Base-by-base conservation (phyloP, 306 rosid genomes). In the Ormosia semicastrata region DNA sequence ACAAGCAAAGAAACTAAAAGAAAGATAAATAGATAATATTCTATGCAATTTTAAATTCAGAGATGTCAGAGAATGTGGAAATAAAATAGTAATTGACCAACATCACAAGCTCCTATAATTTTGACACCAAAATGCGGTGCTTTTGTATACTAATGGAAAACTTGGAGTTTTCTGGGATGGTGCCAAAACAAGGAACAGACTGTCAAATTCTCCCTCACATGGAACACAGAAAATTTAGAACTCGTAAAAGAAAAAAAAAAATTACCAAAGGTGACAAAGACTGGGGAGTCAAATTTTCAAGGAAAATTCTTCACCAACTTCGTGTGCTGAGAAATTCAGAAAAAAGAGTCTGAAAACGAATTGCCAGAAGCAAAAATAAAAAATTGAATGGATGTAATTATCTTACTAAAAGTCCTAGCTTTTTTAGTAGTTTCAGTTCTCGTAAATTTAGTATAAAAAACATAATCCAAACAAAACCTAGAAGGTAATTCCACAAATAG, bases 131-230 rank as follows among this genome's bases (percentile, higher is more conserved):
- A 83, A 87, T 80, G 80, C 74, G 57, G 66, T 75, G 85, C 81
- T 72, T 83, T 79, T 78, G 79, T 89, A 85, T 81, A 84, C 81
- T 83, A 71, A 63, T 78, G 73, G 57, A 84, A 77, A 79, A 36
- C 66, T 86, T 86, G 88, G 86, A 86, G 43, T 85, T 91, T 86
- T 85, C 87, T 80, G 53, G 46, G 73, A 81, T 66, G 87, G 86
- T 84, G 85, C 81, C 71, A 59, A 81, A 57, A 74, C 72, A 54
- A 49, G 30, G 32, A 78, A 89, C 97, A 91, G 86, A 59, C 87
- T 91, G 91, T 94, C 92, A 89, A 80, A 82, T 84, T 82, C 82
- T 84, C 86, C 87, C 83, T 84, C 89, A 76, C 88, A 78, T 89
- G 85, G 73, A 75, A 36, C 67, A 47, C n/a, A 71, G 50, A 71